Evolutionary conservation across 1,139 yeast genomes (phyloP).

Genomic region (Sugiyamaella japonica): DNA sequence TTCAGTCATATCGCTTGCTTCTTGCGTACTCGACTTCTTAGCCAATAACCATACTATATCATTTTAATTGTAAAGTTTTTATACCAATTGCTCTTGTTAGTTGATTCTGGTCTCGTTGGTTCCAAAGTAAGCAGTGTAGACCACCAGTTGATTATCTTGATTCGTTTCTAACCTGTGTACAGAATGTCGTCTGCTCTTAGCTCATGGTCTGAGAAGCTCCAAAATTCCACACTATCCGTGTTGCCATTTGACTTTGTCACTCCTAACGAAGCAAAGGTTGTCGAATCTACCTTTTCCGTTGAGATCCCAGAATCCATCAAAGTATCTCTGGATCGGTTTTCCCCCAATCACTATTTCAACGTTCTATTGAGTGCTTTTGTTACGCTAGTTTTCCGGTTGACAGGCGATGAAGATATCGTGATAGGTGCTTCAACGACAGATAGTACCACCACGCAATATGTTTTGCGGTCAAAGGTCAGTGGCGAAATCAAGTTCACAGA

Average conservation of each 20-base stretch:
- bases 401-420: conserved; percentile 95
- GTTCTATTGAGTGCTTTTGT: conserved; percentile 69
- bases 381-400: conserved; percentile 69
- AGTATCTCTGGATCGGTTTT: conserved; percentile 25
- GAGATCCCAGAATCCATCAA: conserved; percentile 38
- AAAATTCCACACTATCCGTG: conserved; percentile 80
- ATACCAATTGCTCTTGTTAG: too few species aligned
- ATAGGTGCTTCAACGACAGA: conserved; percentile 61
- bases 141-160: too few species aligned
- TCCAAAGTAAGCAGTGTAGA: background rate
- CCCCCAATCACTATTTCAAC: conserved; percentile 41
- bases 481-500: conserved; percentile 51
- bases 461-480: conserved; percentile 59
- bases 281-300: conserved; percentile 58
- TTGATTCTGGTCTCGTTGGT: too few species aligned
- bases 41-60: too few species aligned
- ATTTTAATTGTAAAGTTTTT: too few species aligned
- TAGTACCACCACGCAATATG: conserved; percentile 45
- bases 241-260: conserved; percentile 85
- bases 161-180: background rate
- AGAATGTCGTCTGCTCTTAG: conserved; percentile 2
- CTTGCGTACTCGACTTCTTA: too few species aligned
- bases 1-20: conserved; percentile 4
- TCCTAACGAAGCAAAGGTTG: conserved; percentile 69
- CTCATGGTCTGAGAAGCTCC: conserved; percentile 65